phyloP scores from a whole-genome alignment of 1,139 yeast genomes.

The Kodamaea ohmeri region DNA sequence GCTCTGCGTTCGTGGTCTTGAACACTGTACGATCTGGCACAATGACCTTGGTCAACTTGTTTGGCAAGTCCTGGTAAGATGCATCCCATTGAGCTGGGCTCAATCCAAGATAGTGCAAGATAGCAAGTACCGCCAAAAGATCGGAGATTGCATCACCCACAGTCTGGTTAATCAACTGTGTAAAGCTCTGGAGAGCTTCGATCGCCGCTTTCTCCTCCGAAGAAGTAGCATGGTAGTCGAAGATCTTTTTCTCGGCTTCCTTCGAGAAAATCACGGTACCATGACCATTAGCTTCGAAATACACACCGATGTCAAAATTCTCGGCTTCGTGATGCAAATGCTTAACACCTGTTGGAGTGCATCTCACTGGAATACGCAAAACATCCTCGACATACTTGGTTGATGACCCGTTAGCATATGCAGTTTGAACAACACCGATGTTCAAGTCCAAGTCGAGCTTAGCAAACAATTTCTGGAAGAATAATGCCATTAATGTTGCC shows the following conservation, averaged over 20 bases:
- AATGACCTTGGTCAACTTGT: conserved; percentile 71
- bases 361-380: conserved; percentile 74
- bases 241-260: conserved; percentile 43
- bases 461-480: conserved; percentile 51
- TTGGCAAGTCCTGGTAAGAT: conserved; percentile 82
- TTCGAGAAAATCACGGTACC: conserved; percentile 88
- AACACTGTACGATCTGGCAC: conserved; percentile 80
- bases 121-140: conserved; percentile 69
- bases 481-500: conserved; percentile 77
- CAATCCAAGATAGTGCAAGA: conserved; percentile 53
- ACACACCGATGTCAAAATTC: conserved; percentile 83
- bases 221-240: conserved; percentile 22
- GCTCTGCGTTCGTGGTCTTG: conserved; percentile 87
- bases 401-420: conserved; percentile 94
- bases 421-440: conserved; percentile 93
- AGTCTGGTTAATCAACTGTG: conserved; percentile 84
- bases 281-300: conserved; percentile 99
- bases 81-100: conserved; percentile 72
- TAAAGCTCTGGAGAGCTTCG: conserved; percentile 51
- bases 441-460: conserved; percentile 39
- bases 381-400: conserved; percentile 64
- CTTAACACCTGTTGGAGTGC: conserved; percentile 95
- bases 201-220: conserved; percentile 42
- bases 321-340: conserved; percentile 89
- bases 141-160: conserved; percentile 98